These are phyloP conservation scores for Priceomyces haplophilus DNA, from an alignment of 805 yeast species.

Conservation along the genomic window DNA sequence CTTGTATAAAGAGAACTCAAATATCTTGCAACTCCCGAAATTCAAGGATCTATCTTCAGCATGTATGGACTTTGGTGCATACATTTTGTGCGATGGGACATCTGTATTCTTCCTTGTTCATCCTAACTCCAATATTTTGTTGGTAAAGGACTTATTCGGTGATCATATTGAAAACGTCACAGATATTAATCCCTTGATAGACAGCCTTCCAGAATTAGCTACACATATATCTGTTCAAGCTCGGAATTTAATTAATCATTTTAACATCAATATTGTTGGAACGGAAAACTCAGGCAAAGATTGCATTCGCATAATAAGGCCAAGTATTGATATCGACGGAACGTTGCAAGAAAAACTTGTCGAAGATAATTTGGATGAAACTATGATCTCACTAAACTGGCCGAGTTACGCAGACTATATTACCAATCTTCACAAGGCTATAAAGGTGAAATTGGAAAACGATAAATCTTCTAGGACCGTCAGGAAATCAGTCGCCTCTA, in stretches of 20 bases:
- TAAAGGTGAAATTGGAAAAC: slow-evolving; percentile 50
- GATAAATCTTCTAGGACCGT: slow-evolving; percentile 35
- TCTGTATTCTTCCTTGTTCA: slow-evolving; percentile 63
- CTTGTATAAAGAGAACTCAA: slow-evolving; percentile 33
- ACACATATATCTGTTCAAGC: slow-evolving; percentile 70
- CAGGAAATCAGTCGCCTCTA: slow-evolving; percentile 24
- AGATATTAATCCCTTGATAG: slow-evolving; percentile 46
- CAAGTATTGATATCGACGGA: slow-evolving; percentile 61
- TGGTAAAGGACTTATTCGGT: slow-evolving; percentile 76
- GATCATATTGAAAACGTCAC: slow-evolving; percentile 41
- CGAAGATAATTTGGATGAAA: slow-evolving; percentile 61
- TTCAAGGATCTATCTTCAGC: slow-evolving; percentile 42
- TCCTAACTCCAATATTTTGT: slow-evolving; percentile 59
- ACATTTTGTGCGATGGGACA: slow-evolving; percentile 69
- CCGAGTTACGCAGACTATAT: slow-evolving; percentile 67
- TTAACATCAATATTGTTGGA: slow-evolving; percentile 37
- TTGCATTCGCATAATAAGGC: slow-evolving; percentile 60
- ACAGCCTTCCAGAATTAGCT: slow-evolving; percentile 66
- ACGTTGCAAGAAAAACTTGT: slow-evolving; percentile 50
- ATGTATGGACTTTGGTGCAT: slow-evolving; percentile 68
- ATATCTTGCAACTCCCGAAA: slow-evolving; percentile 49
- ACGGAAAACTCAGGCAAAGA: slow-evolving; percentile 23
- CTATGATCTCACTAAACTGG: slow-evolving; percentile 34
- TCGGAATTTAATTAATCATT: slow-evolving; percentile 56
- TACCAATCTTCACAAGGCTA: slow-evolving; percentile 61